Base-by-base conservation (phyloP, 129 eudicot species). In the Artemisia annua region DNA sequence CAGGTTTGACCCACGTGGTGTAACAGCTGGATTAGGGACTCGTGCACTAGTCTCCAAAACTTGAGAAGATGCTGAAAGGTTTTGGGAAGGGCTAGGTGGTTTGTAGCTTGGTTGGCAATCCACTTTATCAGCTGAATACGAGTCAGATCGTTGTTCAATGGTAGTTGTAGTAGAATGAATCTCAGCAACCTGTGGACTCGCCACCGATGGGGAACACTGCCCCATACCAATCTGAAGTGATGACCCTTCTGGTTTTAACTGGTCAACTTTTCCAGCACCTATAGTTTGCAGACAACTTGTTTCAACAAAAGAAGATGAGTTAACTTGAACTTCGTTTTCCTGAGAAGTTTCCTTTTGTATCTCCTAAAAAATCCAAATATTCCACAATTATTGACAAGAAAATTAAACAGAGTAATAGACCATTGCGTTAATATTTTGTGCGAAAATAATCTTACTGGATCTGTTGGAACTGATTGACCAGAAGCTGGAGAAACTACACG, bases 351-450 rank as follows among this genome's bases (percentile, higher is more conserved):
- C 66, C 44, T 71, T 76, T 39, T 54, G 74, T 7, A 39, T 66
- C 63, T 53, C 92, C 87, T 83, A 76, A 64, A 24, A 71, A 64
- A 1, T 63, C 32, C 58, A 75, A 28, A 71, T 70, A 70, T 32
- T 19, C 18, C 22, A 62, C 9, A 49, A 48, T 50, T 26, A 26
- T n/a, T 61, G 28, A 72, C 49, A 59, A 17, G 57, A 22, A 59
- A 15, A 24, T 14, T 44, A 58, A 20, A 39, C 46, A 39, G 46
- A 7, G 46, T 39, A 69, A 52, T 48, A 69, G 11, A n/a, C 10
- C 32, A 30, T 44, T 68, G 16, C 13, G 16, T 69, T 12, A 28
- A 10, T 52, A 9, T 69, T 50, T 51, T 69, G 73, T 51, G 48
- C 7, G 17, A 58, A 52, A 58, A 73, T 66, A 73, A 73, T 61